Conservation (phyloP, 1,139 yeast species). For the Suhomyces guaymorum region DNA sequence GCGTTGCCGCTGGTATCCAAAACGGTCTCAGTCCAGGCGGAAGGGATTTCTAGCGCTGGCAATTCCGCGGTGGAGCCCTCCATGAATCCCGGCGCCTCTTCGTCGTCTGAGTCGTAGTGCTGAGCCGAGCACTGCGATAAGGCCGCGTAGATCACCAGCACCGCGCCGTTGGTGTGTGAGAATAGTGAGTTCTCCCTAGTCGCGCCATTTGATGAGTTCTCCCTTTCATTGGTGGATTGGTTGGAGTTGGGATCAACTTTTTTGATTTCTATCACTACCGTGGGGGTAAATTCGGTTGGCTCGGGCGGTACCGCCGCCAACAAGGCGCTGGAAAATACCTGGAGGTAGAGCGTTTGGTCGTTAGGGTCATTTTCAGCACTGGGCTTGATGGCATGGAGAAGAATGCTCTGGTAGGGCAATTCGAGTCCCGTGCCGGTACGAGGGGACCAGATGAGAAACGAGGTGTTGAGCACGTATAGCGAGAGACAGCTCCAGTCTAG, state of each 20-base stretch:
- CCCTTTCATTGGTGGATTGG: no score
- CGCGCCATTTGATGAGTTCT: no score
- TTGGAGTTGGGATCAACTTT: not conserved
- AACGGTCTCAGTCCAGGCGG: constrained; percentile 22
- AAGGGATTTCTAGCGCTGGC: constrained; percentile 23
- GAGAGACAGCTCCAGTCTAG: constrained; percentile 22
- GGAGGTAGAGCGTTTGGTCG: constrained; percentile 32
- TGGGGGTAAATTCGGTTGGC: constrained; percentile 20
- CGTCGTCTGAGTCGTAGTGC: constrained; percentile 33
- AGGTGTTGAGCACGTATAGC: constrained; percentile 41
- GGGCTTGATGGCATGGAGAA: constrained; percentile 44
- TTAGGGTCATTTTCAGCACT: constrained; percentile 8
- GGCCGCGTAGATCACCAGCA: constrained; percentile 33
- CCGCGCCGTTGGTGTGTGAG: constrained; percentile 11
- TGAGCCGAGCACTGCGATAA: constrained; percentile 42
- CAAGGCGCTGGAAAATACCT: constrained; percentile 28
- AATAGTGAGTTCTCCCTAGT: constrained; percentile 13
- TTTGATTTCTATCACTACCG: constrained; percentile 22
- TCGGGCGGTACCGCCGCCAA: constrained; percentile 15
- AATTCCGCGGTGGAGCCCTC: no score
- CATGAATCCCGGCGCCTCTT: constrained; percentile 16
- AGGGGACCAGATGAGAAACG: constrained; percentile 40
- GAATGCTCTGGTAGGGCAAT: constrained; percentile 40
- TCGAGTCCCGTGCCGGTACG: constrained; percentile 34
- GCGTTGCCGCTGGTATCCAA: constrained; percentile 36